Conservation (phyloP, 108 stramenopile species). For the Pseudonitzschia multiseries region DNA sequence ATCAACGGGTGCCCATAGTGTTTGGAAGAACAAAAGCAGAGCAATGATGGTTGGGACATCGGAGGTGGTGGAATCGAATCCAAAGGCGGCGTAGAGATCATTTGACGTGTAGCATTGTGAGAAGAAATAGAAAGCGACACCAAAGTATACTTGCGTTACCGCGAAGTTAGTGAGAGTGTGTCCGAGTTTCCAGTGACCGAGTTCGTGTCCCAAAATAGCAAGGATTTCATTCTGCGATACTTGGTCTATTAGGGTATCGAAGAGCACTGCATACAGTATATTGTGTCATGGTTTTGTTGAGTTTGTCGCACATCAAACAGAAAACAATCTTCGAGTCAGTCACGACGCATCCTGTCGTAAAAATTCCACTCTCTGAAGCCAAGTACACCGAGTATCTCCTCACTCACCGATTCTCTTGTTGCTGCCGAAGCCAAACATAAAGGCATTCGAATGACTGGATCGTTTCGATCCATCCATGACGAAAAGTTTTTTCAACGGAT, state of each 20-base stretch:
- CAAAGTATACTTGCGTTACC: constrained; percentile 89
- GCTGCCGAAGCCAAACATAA: constrained; percentile 97
- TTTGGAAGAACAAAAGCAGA: constrained; percentile 88
- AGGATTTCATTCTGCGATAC: constrained; percentile 88
- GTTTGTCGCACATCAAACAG: too few species aligned
- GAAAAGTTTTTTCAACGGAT: constrained; percentile 97
- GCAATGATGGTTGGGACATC: constrained; percentile 87
- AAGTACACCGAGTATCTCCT: background rate
- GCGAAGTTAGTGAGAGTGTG: constrained; percentile 93
- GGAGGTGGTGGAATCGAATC: constrained; percentile 78
- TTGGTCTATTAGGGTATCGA: constrained; percentile 94
- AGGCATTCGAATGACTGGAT: constrained; percentile 97
- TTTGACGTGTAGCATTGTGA: constrained; percentile 65
- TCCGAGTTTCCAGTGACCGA: constrained; percentile 99
- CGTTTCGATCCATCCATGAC: constrained; percentile 98
- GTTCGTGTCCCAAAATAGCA: constrained; percentile 87
- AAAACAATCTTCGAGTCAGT: too few species aligned
- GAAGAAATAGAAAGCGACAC: constrained; percentile 91
- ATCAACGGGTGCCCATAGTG: constrained; percentile 96
- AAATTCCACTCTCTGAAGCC: background rate
- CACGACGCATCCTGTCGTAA: too few species aligned
- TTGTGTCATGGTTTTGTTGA: background rate
- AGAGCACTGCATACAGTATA: constrained; percentile 57
- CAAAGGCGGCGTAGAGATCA: constrained; percentile 91
- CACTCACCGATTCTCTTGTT: constrained; percentile 92